Base-by-base conservation (phyloP, 371 early-diverging fungal genomes). In the Choanephora cucurbitarum region DNA sequence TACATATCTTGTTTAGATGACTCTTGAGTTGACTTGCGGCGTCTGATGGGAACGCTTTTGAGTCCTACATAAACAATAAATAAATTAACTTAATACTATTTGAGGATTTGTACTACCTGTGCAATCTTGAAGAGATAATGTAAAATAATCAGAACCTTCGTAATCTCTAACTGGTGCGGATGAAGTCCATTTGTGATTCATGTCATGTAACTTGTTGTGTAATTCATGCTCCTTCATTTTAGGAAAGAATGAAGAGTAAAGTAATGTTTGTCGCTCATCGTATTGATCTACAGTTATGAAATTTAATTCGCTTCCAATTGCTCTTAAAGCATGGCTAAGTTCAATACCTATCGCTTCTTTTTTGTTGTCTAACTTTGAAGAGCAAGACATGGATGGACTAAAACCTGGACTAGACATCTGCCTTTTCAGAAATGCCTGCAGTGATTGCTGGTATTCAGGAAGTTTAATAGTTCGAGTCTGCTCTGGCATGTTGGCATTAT, bases 311-410 rank as follows among this genome's bases (percentile, higher is more conserved):
- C 14, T 37, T 37, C 10, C 37, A 37, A 11, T 11, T 37, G 37
- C 10, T 5, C 28, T 5, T 28, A 28, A 28, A 28, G 28, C 28
- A 37, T 37, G 13, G 14, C 11, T 11, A 37, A 37, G 37, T 14
- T 67, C 56, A 24, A 73, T 67, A 19, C 63, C 74, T 9, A 61
- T 53, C 1, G 70, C 59, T 42, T 73, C 74, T 31, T 65, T 64
- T 47, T 73, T 68, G 11, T 34, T 44, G 14, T 49, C 69, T 49
- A 60, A 55, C 7, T 22, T 19, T 41, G 10, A 23, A 32, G 60
- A 45, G 8, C 62, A 60, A 32, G 45, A 44, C 14, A 47, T 17
- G 13, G 39, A 18, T 15, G 57, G 24, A 37, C 13, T 13, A 11
- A 37, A 37, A 11, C 14, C 1, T 5, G 51, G 24, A 37, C 33